Evolutionary conservation across 2,329 filamentous ascomycete species (phyloP), one percentile per base, ranked within the genome.

Genomic region (Trichophyton benhamiae): DNA sequence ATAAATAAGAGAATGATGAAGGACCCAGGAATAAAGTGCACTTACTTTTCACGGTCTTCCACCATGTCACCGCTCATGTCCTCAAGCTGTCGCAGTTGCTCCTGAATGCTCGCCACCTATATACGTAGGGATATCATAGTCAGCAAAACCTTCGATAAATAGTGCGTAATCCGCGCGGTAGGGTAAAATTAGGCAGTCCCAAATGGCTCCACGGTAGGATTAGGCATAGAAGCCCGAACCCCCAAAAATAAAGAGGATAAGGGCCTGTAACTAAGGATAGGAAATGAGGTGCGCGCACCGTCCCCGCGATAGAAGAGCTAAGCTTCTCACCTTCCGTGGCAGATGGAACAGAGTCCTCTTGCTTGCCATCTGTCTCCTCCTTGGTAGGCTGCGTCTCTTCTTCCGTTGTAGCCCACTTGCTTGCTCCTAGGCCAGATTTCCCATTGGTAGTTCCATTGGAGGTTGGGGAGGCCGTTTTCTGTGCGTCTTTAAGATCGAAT

Each of bases 101-200:
- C 70, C 72, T 74, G 70, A 64, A 77, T 77, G 70, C 76, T 78
- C 61, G 77, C 77, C 73, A 79, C 75, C 73, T 78, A 69, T 63
- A 64, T 62, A 65, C 63, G 65, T 62, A 63, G 65, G 52, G 62
- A 72, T 67, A 70, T 63, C 65, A 66, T 63, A 70, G 41, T 57
- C 22, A 46, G 33, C 22, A 41, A 59, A 42, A 58, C 25, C 38
- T 36, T 30, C 41, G 57, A 58, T 55, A 55, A 36, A 55, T 6
- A 13, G 52, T 17, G 52, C 52, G 52, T 55, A 27, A 52, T 49
- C 25, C 46, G 42, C 41, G 41, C 15, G 63, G 69, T 71, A 65
- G 65, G 61, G 62, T 68, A 69, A 27, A 60, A 33, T 3, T 53
- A 57, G 57, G 33, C 27, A 60, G 55, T 55, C 38, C 57, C 63